Base-by-base conservation (phyloP, 345 rosid species). In the Eucalyptus melliodora region DNA sequence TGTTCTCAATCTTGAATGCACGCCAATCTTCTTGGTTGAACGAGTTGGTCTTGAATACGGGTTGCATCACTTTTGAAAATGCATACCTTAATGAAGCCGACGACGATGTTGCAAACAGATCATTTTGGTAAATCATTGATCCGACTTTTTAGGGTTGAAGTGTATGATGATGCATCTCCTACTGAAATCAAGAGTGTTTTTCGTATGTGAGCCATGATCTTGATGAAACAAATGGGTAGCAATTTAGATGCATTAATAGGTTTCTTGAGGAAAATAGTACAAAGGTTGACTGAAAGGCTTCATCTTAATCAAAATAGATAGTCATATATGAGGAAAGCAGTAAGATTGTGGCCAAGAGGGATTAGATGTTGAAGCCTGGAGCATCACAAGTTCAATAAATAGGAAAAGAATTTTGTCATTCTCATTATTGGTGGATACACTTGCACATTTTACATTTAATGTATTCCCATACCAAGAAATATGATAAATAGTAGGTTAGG, bases 81-180 rank as follows among this genome's bases (percentile, higher is more conserved):
- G 4, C 81, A 69, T 31, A 16, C 7, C 11, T 6, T n/a, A 31
- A 31, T 1, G 23, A 69, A 69, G 81, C 2, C 0, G 4, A 2
- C 21, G 6, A 2, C 21, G n/a, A n/a, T n/a, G 3, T 69, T 69
- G 80, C 9, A 7, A 67, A 67, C 8, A 7, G 81, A 69, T 31
- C 21, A 69, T 16, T 69, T 69, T 69, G 81, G 42, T 34, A 69
- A 34, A 34, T 69, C 42, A 69, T 31, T 69, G 42, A 69, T 69
- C 13, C 7, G 24, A 69, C 24, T 69, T 31, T 69, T 69, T 6
- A n/a, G 9, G 69, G 17, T 62, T 14, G 31, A n/a, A 65, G 81
- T 21, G 10, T 31, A 31, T 16, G 42, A 31, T 69, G 2, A 69
- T 2, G 24, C 81, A 69, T 69, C 81, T 34, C 80, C 7, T 31